A percentile compares a stretch with the other conserved stretches of the same genome.
These are phyloP conservation scores for Boletus barrowsii DNA, from an alignment of 768 basidiomycete species.

Conservation along the genomic window DNA sequence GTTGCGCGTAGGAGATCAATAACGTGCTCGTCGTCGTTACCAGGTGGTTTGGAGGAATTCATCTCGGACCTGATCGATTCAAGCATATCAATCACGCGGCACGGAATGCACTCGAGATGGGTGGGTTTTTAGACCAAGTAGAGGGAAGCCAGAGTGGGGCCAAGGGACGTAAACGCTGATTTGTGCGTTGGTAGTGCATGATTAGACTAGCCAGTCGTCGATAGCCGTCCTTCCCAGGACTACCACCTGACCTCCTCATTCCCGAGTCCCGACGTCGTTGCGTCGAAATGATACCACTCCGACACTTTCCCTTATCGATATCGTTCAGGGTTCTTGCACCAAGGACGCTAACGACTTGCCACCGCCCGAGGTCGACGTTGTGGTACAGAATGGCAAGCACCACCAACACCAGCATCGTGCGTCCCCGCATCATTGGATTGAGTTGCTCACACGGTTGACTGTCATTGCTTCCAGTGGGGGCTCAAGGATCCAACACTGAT, in stretches of 20 bases:
- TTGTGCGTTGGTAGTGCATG: background rate
- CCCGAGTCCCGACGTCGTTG: background rate
- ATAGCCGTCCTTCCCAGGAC: too few species aligned
- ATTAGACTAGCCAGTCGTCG: background rate
- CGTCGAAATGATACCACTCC: conserved; percentile 13
- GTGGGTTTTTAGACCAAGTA: conserved; percentile 72
- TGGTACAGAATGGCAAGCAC: conserved; percentile 57
- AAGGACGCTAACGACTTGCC: conserved; percentile 7
- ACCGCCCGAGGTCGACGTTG: conserved; percentile 9
- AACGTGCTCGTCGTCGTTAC: conserved; percentile 91
- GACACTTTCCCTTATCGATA: conserved; percentile 13
- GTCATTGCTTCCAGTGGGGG: conserved; percentile 47
- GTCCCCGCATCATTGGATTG: conserved; percentile 16
- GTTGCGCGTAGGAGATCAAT: conserved; percentile 57
- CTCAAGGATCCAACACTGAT: conserved; percentile 77
- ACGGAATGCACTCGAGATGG: conserved; percentile 82
- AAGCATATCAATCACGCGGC: conserved; percentile 97
- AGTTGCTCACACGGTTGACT: background rate
- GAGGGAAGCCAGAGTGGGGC: conserved; percentile 27
- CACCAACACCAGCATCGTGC: conserved; percentile 27
- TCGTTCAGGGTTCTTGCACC: conserved; percentile 20
- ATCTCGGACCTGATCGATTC: conserved; percentile 84
- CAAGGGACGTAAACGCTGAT: conserved; percentile 31
- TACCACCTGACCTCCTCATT: conserved; percentile 4
- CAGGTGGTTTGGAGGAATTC: conserved; percentile 90